Evolutionary conservation across 495 filamentous ascomycete species (phyloP).

Genomic region (Penicillium verhagenii): DNA sequence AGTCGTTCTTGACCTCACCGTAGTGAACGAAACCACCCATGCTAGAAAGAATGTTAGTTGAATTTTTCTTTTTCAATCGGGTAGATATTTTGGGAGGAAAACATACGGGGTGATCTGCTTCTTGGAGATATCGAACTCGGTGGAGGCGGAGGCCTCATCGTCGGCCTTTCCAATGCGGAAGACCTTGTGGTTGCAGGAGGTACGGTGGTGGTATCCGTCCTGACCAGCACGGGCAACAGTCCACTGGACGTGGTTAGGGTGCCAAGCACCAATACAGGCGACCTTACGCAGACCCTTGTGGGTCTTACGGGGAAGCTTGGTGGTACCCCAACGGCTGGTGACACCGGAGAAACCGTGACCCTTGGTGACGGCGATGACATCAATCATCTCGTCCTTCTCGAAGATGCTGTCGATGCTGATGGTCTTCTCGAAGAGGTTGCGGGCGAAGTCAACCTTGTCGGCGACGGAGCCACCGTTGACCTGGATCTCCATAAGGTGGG

Average conservation of each 20-base stretch:
- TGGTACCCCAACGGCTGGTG: conserved; percentile 97
- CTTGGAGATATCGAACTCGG: conserved; percentile 96
- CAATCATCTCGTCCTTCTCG: conserved; percentile 99
- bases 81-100: neutral
- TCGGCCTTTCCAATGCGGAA: conserved; percentile 95
- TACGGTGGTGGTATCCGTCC: conserved; percentile 99
- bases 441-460: conserved; percentile 95
- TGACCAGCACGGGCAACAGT: conserved; percentile 99
- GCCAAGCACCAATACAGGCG: conserved; percentile 99
- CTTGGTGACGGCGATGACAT: conserved; percentile 99
- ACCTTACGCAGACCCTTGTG: conserved; percentile 99
- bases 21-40: conserved; percentile 99
- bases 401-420: conserved; percentile 91
- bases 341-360: conserved; percentile 98
- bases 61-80: neutral
- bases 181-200: conserved; percentile 99
- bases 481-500: conserved; percentile 99
- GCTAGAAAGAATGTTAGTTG: conserved; percentile 52
- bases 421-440: conserved; percentile 97
- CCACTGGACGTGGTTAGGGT: conserved; percentile 99
- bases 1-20: conserved; percentile 99
- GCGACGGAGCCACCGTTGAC: conserved; percentile 94
- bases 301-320: conserved; percentile 99
- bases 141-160: conserved; percentile 87
- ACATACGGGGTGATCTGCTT: conserved; percentile 99